Conservation (phyloP, 176 grass and related monocot genomes). For the Cymbopogon citratus region DNA sequence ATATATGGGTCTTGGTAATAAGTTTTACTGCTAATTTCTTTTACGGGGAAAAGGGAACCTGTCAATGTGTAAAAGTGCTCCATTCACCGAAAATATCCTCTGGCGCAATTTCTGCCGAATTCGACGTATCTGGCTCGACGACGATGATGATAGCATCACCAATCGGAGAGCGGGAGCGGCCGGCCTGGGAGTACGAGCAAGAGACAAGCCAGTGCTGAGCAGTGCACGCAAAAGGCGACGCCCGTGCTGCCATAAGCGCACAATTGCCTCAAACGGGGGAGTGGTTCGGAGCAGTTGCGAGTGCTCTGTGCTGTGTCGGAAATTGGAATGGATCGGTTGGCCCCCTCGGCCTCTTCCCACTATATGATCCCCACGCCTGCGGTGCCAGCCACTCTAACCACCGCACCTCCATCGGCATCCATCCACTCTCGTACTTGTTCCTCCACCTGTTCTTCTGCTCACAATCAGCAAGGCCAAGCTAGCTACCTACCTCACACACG, state of each 20-base stretch:
- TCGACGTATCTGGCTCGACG: background rate
- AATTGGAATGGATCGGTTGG: slow-evolving; percentile 81
- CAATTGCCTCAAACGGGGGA: slow-evolving; percentile 36
- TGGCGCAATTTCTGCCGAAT: background rate
- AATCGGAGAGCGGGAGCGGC: background rate
- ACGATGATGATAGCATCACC: no score
- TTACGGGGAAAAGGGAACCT: no score
- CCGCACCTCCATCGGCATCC: background rate
- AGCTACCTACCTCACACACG: no score
- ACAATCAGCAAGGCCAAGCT: no score
- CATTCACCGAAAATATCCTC: no score
- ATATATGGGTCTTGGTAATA: no score
- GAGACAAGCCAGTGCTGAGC: background rate
- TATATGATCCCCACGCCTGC: slow-evolving; percentile 26
- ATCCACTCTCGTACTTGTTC: background rate
- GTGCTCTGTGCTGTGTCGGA: slow-evolving; percentile 14
- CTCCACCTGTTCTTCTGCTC: background rate
- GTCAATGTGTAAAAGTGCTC: no score
- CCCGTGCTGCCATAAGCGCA: slow-evolving; percentile 26
- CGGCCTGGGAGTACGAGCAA: background rate
- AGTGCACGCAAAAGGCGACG: background rate
- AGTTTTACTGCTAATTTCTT: no score
- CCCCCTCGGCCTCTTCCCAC: background rate
- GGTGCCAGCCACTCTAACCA: background rate
- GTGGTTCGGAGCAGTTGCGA: slow-evolving; percentile 73